phyloP scores from a whole-genome alignment of 169 alveolate species.

The Plasmodium malariae region DNA sequence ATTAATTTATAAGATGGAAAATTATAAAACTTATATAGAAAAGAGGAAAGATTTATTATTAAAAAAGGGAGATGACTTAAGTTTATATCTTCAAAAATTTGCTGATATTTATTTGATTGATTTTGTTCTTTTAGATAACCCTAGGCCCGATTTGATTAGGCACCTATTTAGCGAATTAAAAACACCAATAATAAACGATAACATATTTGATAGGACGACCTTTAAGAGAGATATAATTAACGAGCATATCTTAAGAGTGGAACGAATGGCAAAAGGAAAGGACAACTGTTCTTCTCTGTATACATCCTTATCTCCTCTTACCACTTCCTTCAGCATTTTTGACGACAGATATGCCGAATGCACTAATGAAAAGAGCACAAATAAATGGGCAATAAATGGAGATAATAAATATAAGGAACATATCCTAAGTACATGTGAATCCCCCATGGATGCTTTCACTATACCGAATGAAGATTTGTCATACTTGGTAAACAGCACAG shows the following conservation, averaged over 20 bases:
- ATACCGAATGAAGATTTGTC: conserved; percentile 16
- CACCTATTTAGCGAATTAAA: conserved; percentile 56
- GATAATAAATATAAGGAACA: not conserved
- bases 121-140: conserved; percentile 53
- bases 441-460: conserved; percentile 35
- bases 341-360: not conserved
- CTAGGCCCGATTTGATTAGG: conserved; percentile 52
- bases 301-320: not conserved
- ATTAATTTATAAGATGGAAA: conserved; percentile 45
- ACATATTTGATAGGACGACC: conserved; percentile 28
- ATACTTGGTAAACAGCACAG: no score
- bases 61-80: not conserved
- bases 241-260: conserved; percentile 7
- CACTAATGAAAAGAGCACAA: not conserved
- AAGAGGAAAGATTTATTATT: not conserved
- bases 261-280: not conserved
- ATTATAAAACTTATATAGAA: conserved; percentile 34
- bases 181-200: conserved; percentile 75
- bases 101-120: conserved; percentile 38
- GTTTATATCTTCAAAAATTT: not conserved
- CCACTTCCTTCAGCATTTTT: not conserved
- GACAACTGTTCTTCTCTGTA: not conserved
- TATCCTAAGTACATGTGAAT: not conserved
- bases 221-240: conserved; percentile 45
- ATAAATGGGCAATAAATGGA: not conserved